Evolutionary conservation across 257 asterid species (phyloP), one percentile per base, ranked within the genome.

Genomic region (Capsicum pubescens): DNA sequence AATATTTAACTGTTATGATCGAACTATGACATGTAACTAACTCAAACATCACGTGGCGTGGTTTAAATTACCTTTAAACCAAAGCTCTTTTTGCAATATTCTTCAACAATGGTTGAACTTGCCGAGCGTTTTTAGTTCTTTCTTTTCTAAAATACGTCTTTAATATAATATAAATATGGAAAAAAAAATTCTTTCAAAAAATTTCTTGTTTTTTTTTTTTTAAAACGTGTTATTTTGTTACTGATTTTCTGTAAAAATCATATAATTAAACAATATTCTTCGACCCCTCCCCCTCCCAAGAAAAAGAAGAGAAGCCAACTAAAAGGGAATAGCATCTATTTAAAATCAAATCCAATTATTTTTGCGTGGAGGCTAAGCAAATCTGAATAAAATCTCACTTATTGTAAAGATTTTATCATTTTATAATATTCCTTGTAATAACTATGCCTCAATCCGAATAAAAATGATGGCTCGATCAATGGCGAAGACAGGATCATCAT

Each of bases 41-140:
- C 21, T 36, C 74, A 14, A 0, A 1, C 1, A 12, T 67, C 0
- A 67, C 2, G 0, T 2, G n/a, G 5, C 1, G 46, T 0, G 0
- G 13, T 35, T 26, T 12, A 63, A 12, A 21, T 0, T 32, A 17
- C 42, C 26, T 2, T 3, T 1, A 39, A 10, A 66, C 2, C 36
- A 14, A 14, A 39, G 44, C 44, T 39, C 44, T 39, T 13, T 55
- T 55, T 55, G 59, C 59, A 55, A 3, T 13, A 4, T 54, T 54
- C 15, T 54, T 54, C 57, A 54, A 10, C 15, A 52, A 13, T 52
- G 57, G 57, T 54, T 54, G 57, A 54, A 54, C 57, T 13, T 13
- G 14, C n/a, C 13, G 3, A 55, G 17, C 59, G 4, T 55, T 13
- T 48, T 13, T 16, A 2, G 21, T 58, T 66, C 6, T 66, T 26